Percentiles rank a stretch among this genome's conserved stretches.
phyloP scores from a whole-genome alignment of 495 filamentous ascomycete genomes.

The Penicillium soppii region DNA sequence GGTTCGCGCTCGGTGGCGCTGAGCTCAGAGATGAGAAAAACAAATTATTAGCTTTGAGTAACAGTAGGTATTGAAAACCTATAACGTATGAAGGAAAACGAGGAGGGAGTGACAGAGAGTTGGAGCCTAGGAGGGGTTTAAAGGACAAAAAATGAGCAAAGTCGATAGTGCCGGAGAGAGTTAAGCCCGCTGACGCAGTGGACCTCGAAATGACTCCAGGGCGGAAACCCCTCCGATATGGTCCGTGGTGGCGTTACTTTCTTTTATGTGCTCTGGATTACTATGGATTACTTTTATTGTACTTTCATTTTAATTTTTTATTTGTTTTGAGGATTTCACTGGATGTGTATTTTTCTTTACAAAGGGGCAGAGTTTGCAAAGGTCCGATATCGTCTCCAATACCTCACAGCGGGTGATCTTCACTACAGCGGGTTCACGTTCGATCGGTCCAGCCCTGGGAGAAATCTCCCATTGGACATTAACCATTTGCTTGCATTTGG shows the following conservation, averaged over 20 bases:
- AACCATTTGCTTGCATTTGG: too few species aligned
- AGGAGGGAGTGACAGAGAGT: background rate
- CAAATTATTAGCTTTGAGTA: background rate
- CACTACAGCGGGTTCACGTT: background rate
- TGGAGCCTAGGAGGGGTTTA: slow-evolving; percentile 3
- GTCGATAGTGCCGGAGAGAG: background rate
- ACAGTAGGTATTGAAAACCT: background rate
- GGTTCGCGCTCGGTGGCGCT: slow-evolving; percentile 29
- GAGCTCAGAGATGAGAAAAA: slow-evolving; percentile 6
- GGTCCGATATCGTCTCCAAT: background rate
- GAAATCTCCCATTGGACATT: background rate
- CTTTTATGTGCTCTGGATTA: background rate
- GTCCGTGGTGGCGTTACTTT: slow-evolving; percentile 18
- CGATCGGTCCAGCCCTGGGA: background rate
- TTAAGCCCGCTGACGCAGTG: slow-evolving; percentile 3
- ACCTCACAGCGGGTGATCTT: background rate
- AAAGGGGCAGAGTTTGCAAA: background rate
- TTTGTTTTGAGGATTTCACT: background rate
- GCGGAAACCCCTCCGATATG: slow-evolving; percentile 18
- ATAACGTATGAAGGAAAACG: background rate
- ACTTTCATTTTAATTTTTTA: background rate
- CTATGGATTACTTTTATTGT: background rate
- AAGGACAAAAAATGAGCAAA: background rate
- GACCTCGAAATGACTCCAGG: slow-evolving; percentile 8
- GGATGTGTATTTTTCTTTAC: too few species aligned